phyloP scores from a whole-genome alignment of 495 filamentous ascomycete genomes.

The Hypomontagnella monticulosa region DNA sequence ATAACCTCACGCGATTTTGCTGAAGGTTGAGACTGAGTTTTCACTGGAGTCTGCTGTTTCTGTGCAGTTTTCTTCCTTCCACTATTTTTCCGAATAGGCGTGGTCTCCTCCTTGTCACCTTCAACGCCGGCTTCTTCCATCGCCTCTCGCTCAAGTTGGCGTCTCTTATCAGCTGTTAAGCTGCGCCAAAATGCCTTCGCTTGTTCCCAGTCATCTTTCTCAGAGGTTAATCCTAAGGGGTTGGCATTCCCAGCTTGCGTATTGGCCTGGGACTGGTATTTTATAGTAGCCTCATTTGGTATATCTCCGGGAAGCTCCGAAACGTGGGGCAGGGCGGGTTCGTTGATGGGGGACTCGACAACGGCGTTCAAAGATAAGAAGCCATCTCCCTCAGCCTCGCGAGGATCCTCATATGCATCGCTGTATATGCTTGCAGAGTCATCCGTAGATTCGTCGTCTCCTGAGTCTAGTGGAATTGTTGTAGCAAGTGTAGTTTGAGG shows the following conservation, averaged over 20 bases:
- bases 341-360: constrained; percentile 65
- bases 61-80: constrained; percentile 30
- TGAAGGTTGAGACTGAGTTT: constrained; percentile 1
- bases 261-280: not conserved
- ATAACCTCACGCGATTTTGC: constrained; percentile 4
- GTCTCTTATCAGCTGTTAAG: constrained; percentile 65
- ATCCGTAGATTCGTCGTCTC: constrained; percentile 24
- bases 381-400: constrained; percentile 73
- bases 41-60: constrained; percentile 15
- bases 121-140: constrained; percentile 58
- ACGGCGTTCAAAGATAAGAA: constrained; percentile 89
- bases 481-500: constrained; percentile 41
- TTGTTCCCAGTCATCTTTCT: constrained; percentile 64
- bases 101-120: constrained; percentile 53
- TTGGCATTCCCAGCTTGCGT: not conserved
- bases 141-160: constrained; percentile 66
- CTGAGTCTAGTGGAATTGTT: constrained; percentile 12
- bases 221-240: constrained; percentile 1
- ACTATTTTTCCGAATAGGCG: constrained; percentile 38
- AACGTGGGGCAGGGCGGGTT: constrained; percentile 20
- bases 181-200: constrained; percentile 72
- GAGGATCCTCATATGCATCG: constrained; percentile 83
- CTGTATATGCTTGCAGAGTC: constrained; percentile 75
- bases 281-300: not conserved
- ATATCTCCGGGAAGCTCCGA: constrained; percentile 6